phyloP scores from a whole-genome alignment of 2,329 filamentous ascomycete genomes.

The Diaporthe ampelina region DNA sequence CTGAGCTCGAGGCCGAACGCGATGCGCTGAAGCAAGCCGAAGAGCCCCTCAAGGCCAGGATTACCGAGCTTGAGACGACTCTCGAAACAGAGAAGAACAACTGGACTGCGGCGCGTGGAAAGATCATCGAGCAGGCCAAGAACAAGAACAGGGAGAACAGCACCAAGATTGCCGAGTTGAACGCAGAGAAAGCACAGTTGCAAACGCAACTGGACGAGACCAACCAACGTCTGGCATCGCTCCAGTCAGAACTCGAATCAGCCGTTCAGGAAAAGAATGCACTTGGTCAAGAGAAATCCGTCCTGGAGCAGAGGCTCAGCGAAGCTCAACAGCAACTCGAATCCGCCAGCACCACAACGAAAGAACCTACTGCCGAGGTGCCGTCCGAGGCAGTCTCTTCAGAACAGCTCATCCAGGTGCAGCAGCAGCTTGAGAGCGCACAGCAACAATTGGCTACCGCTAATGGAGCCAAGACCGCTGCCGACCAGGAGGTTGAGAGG shows the following conservation, averaged over 20 bases:
- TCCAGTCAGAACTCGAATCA: slow-evolving; percentile 68
- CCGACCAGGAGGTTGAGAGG: slow-evolving; percentile 73
- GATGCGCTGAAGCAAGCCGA: slow-evolving; percentile 67
- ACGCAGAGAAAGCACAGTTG: slow-evolving; percentile 66
- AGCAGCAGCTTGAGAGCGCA: slow-evolving; percentile 57
- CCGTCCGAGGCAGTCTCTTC: slow-evolving; percentile 54
- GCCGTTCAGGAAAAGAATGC: slow-evolving; percentile 55
- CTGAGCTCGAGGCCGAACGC: slow-evolving; percentile 75
- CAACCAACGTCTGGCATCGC: slow-evolving; percentile 54
- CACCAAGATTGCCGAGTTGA: slow-evolving; percentile 67
- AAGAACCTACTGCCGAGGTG: slow-evolving; percentile 49
- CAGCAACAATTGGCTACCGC: slow-evolving; percentile 75
- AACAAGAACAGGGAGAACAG: slow-evolving; percentile 68
- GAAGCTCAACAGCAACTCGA: slow-evolving; percentile 57
- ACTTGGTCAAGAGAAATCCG: slow-evolving; percentile 29
- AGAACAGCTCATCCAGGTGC: slow-evolving; percentile 63
- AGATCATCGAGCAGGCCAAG: slow-evolving; percentile 74
- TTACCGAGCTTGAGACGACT: slow-evolving; percentile 64
- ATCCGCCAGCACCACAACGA: slow-evolving; percentile 18
- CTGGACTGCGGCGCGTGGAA: slow-evolving; percentile 67
- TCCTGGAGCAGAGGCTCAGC: slow-evolving; percentile 54
- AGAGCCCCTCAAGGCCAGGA: slow-evolving; percentile 65
- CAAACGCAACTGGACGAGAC: slow-evolving; percentile 64
- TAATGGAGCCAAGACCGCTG: slow-evolving; percentile 75
- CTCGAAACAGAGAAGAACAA: slow-evolving; percentile 68